Percentiles rank a stretch among this genome's conserved stretches.
These are phyloP conservation scores for Suaeda aralocaspica DNA, from an alignment of 148 eudicot species.

Conservation along the genomic window DNA sequence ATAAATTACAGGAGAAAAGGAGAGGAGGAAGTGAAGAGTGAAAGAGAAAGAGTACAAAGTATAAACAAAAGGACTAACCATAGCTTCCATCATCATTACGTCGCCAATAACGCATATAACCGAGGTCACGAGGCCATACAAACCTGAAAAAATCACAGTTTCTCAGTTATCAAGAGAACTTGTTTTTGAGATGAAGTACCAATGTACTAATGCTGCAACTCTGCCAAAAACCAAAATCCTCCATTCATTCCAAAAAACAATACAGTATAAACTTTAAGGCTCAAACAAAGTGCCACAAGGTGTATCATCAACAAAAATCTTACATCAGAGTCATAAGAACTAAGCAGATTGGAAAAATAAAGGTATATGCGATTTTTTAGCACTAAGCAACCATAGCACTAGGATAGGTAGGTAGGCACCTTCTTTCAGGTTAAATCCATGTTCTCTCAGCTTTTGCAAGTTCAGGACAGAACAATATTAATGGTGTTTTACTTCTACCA, in stretches of 20 bases:
- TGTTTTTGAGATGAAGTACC: not conserved
- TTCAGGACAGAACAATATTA: too few relatives aligned
- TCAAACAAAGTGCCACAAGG: not conserved
- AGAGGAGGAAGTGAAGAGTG: slow-evolving; percentile 3
- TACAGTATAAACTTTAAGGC: not conserved
- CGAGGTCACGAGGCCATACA: slow-evolving; percentile 99
- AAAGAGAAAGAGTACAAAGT: not conserved
- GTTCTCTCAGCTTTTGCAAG: too few relatives aligned
- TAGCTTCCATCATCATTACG: slow-evolving; percentile 99
- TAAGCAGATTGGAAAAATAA: not conserved
- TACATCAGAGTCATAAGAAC: not conserved
- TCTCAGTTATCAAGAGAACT: not conserved
- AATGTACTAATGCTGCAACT: not conserved
- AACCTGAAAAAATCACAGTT: slow-evolving; percentile 47
- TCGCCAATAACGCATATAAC: slow-evolving; percentile 99
- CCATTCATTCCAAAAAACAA: too few relatives aligned
- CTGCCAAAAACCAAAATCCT: not conserved
- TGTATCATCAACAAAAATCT: not conserved
- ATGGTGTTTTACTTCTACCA: too few relatives aligned
- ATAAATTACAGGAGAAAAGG: slow-evolving; percentile 4
- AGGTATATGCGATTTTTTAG: too few relatives aligned
- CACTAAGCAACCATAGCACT: slow-evolving; percentile 2
- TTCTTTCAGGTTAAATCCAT: too few relatives aligned
- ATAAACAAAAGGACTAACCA: slow-evolving; percentile 43
- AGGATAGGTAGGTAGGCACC: not conserved